phyloP scores from a whole-genome alignment of 2,329 filamentous ascomycete genomes.

The Didymella exigua region DNA sequence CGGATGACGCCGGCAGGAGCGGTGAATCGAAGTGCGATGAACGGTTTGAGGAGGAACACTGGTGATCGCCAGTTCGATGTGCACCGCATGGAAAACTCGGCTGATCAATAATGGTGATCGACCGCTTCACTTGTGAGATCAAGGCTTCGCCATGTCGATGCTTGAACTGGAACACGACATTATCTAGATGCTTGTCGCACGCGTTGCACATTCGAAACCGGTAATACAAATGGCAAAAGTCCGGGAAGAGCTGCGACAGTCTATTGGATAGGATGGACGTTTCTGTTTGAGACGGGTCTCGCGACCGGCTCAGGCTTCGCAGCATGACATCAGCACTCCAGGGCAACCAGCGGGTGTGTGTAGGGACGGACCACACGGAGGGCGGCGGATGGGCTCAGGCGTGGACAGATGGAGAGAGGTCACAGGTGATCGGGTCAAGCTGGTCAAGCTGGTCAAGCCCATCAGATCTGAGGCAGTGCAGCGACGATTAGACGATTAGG shows the following conservation, averaged over 20 bases:
- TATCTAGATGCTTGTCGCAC: background rate
- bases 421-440: background rate
- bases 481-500: background rate
- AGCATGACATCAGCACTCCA: slow-evolving; percentile 5
- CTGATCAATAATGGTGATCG: background rate
- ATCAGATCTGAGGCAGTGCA: slow-evolving; percentile 10
- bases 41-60: background rate
- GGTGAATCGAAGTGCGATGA: background rate
- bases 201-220: slow-evolving; percentile 1
- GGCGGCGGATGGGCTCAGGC: background rate
- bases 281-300: background rate
- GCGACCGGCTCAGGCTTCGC: background rate
- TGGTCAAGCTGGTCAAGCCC: background rate
- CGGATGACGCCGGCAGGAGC: background rate
- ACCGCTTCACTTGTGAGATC: background rate
- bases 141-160: background rate
- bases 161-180: background rate
- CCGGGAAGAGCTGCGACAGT: background rate
- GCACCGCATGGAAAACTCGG: background rate
- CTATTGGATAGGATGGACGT: background rate
- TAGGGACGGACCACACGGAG: slow-evolving; percentile 1
- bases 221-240: background rate
- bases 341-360: background rate
- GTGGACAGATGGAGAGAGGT: background rate
- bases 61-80: background rate